Conservation (phyloP, 495 filamentous ascomycete species). For the Penicillium verhagenii region DNA sequence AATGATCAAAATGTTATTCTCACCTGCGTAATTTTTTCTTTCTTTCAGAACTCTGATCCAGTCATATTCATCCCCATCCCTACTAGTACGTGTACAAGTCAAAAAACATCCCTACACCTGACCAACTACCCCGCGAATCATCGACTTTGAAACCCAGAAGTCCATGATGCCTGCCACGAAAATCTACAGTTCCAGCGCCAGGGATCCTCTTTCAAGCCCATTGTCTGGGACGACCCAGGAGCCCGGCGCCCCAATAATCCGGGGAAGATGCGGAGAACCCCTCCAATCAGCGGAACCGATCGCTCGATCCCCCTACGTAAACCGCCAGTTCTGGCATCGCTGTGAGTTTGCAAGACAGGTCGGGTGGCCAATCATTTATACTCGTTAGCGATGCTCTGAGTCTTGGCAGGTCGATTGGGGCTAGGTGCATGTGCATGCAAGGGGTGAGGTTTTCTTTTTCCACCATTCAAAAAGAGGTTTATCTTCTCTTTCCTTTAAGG, state of each 20-base stretch:
- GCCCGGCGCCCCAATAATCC: not conserved
- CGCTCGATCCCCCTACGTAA: not conserved
- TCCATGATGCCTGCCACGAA: not conserved
- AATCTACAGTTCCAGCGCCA: not conserved
- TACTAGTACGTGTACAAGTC: not conserved
- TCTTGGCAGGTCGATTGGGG: not conserved
- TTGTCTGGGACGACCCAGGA: not conserved
- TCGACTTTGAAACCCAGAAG: not conserved
- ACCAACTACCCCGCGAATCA: not conserved
- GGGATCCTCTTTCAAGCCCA: not conserved
- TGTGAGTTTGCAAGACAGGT: not conserved
- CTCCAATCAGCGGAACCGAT: not conserved
- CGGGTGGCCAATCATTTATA: not conserved
- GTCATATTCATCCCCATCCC: not conserved
- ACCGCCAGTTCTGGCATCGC: not conserved
- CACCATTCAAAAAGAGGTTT: no score
- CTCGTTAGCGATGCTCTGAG: not conserved
- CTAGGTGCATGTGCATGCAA: not conserved
- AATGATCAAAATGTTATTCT: not conserved
- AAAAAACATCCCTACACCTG: not conserved
- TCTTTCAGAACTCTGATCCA: not conserved
- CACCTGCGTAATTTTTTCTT: not conserved
- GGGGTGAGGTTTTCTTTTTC: not conserved
- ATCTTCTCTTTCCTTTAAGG: not conserved
- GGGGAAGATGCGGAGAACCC: constrained; percentile 3